Evolutionary conservation across 129 eudicot species (phyloP).

Genomic region (Flaveria linearis): DNA sequence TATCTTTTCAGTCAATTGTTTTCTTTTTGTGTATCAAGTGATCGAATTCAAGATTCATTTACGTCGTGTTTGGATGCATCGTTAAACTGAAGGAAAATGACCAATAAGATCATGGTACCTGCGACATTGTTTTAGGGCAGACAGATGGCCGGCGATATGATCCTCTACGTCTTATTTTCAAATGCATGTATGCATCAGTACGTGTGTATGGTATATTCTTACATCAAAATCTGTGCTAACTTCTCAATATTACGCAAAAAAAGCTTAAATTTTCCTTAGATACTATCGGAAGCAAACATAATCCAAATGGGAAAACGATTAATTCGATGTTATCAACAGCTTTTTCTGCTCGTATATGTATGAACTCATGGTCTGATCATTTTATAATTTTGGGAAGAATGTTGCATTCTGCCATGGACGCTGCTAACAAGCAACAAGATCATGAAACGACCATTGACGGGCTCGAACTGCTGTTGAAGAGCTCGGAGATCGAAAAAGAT

Average conservation of each 20-base stretch:
- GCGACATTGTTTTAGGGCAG: slow-evolving; percentile 5
- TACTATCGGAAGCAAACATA: slow-evolving; percentile 29
- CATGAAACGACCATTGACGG: slow-evolving; percentile 20
- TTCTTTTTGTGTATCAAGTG: no score
- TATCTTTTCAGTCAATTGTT: no score
- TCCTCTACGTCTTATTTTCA: slow-evolving; percentile 3
- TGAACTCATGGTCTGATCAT: not conserved
- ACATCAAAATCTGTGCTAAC: slow-evolving; percentile 7
- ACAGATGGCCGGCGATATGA: slow-evolving; percentile 16
- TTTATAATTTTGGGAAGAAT: no score
- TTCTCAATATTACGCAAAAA: not conserved
- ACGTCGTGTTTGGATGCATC: no score
- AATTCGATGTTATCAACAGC: slow-evolving; percentile 16
- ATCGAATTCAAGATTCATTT: no score
- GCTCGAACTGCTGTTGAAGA: slow-evolving; percentile 41
- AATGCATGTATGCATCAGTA: no score
- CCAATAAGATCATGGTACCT: not conserved
- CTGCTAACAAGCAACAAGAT: no score
- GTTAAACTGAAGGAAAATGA: slow-evolving; percentile 2
- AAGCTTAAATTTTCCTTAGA: slow-evolving; percentile 9
- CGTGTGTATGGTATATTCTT: slow-evolving; percentile 1
- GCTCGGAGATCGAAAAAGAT: slow-evolving; percentile 50
- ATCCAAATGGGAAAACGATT: slow-evolving; percentile 21
- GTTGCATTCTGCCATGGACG: no score
- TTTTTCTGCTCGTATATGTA: slow-evolving; percentile 24